Evolutionary conservation across 306 rosid genomes (phyloP), one percentile per base, ranked within the genome.

Genomic region (Trifolium dubium): DNA sequence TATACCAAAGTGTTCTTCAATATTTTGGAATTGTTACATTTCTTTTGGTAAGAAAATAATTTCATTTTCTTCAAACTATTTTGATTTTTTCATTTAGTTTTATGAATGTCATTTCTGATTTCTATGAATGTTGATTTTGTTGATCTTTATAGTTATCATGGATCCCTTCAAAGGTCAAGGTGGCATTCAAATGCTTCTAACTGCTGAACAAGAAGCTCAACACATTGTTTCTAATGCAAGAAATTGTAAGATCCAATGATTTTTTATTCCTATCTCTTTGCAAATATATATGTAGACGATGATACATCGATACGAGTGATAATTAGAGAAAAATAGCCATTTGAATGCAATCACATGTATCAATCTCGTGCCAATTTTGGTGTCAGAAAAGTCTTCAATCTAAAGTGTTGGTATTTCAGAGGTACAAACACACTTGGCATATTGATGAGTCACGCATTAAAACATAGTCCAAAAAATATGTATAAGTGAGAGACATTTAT

Each of bases 201-300:
- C 88, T 10, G 95, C 91, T 54, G 98, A 92, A 64, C 95, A 88
- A 83, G 98, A 92, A 73, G 98, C 95, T 40, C 98, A 92, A 74
- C 86, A 83, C 11, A 82, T 88, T 74, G 79, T 92, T 66, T 81
- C 89, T 47, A 71, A 19, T 19, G 98, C 98, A 72, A 90, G 95
- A 84, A 92, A 78, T 64, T 67, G 98, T 89, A 81, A 77, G 80
- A 40, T 1, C 64, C n/a, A 35, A 54, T 18, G 9, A 4, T 11
- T 64, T 19, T 23, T 2, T 40, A 37, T 56, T 14, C 2, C 0
- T 14, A 8, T 67, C 31, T 69, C 41, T 17, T 34, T n/a, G 18
- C 3, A 44, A 2, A 37, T 37, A 37, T 37, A 6, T 37, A 12
- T 10, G 10, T 1, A 3, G 35, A 3, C 35, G 5, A 0, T 44